Evolutionary conservation across 805 yeast genomes (phyloP), one percentile per base, ranked within the genome.

Genomic region (Isabelozyma heimii): DNA sequence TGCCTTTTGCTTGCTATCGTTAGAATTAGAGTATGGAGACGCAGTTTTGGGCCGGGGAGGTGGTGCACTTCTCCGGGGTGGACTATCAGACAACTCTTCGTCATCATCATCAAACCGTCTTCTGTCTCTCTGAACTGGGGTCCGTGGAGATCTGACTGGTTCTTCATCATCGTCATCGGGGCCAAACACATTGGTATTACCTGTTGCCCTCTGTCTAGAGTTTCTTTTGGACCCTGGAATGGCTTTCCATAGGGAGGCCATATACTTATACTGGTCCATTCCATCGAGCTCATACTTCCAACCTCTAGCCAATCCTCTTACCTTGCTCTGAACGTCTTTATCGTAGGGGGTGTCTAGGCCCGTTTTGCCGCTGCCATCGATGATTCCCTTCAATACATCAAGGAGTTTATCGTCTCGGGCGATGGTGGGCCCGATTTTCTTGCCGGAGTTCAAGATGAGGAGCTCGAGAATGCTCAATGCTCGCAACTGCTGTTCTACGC

Each of bases 381-480:
- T 73, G 48, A 79, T 69, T n/a, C 74, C 66, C 37, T 76, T 75
- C 54, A 91, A 72, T 39, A 89, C 77, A 39, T 86, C 90, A 20
- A 84, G 63, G 40, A 91, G 70, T 61, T 81, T 84, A 35, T 78
- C 77, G 66, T 91, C 97, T 51, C 82, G 76, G 56, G 87, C 89
- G 44, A 89, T 57, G 2, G 61, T 56, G 3, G 68, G 62, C 10
- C 72, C 74, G 63, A 72, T 59, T 48, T 64, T 58, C 50, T 61
- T 50, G 61, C 77, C 78, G 60, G 85, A 69, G 59, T 73, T 73
- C 51, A 72, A 60, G 13, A 73, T 61, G 49, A 73, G 49, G 42
- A 73, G 57, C 53, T 72, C 78, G 47, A 74, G 62, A 20, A 73
- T 53, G 45, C 57, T 58, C 52, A 91, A 65, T 0, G 96, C 87